Percentiles rank a stretch among this genome's conserved stretches.
phyloP scores from a whole-genome alignment of 139 green algal genomes.

The Tetradesmus lagerheimii region DNA sequence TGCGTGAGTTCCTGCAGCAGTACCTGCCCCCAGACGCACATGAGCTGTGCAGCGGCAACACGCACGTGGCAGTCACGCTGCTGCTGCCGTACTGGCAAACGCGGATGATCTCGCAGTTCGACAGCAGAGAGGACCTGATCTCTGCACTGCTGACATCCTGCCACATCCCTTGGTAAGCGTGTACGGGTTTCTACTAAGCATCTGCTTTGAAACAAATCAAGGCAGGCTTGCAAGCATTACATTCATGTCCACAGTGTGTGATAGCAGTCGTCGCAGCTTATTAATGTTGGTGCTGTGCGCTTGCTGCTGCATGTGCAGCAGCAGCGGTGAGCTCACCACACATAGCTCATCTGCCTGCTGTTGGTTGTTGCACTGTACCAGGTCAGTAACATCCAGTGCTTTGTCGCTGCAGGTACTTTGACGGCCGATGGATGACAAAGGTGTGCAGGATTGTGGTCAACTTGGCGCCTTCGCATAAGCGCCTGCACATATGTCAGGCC shows the following conservation, averaged over 20 bases:
- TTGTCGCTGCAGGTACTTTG: conserved; percentile 65
- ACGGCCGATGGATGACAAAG: conserved; percentile 67
- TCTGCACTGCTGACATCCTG: conserved; percentile 80
- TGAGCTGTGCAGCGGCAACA: conserved; percentile 58
- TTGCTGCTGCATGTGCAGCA: no score
- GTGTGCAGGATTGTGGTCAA: conserved; percentile 75
- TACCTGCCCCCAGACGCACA: conserved; percentile 62
- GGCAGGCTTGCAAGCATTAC: no score
- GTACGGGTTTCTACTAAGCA: no score
- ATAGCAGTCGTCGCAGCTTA: no score
- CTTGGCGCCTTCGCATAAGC: no score
- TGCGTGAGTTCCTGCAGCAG: conserved; percentile 59
- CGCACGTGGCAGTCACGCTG: conserved; percentile 55
- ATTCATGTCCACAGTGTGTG: no score
- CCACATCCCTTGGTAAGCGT: conserved; percentile 82
- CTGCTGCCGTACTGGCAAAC: conserved; percentile 56
- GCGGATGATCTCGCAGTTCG: conserved; percentile 70
- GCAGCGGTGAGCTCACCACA: no score
- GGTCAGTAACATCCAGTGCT: neutral
- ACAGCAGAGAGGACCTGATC: conserved; percentile 82
- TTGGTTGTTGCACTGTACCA: no score
- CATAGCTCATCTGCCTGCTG: no score
- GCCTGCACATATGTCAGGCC: no score
- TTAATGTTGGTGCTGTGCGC: no score
- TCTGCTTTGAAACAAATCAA: no score